These are phyloP conservation scores for Thuja plicata DNA, from an alignment of 83 land plant species.

Conservation along the genomic window DNA sequence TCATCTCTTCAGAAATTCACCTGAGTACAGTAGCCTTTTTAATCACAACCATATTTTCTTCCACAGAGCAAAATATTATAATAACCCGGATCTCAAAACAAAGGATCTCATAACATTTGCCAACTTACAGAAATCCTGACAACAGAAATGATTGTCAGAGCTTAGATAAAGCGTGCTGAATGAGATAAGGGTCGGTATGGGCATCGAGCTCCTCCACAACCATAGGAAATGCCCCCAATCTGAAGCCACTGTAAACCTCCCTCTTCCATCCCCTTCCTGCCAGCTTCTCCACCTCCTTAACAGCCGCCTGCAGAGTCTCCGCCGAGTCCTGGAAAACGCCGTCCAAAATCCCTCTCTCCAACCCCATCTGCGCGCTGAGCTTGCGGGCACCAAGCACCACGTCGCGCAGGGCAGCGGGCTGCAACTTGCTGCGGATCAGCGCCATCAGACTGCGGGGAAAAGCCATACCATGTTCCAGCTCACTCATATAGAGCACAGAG, in stretches of 20 bases:
- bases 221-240: slow-evolving; percentile 26
- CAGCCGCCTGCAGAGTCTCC: slow-evolving; percentile 33
- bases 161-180: slow-evolving; percentile 5
- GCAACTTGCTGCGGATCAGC: no score
- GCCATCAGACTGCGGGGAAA: slow-evolving; percentile 34
- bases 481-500: slow-evolving; percentile 76
- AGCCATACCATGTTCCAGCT: slow-evolving; percentile 53
- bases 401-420: slow-evolving; percentile 28
- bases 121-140: no score
- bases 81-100: no score
- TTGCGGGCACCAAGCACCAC: slow-evolving; percentile 34
- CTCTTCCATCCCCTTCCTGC: slow-evolving; percentile 42
- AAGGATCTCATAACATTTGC: no score
- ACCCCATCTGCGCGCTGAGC: slow-evolving; percentile 44
- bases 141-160: not conserved
- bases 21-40: no score
- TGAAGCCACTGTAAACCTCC: slow-evolving; percentile 34
- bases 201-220: slow-evolving; percentile 18
- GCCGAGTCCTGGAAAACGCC: slow-evolving; percentile 24
- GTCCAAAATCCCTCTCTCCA: slow-evolving; percentile 48
- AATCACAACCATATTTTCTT: no score
- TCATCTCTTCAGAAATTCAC: no score
- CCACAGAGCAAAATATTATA: no score
- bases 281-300: slow-evolving; percentile 39
- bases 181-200: not conserved